A percentile compares a stretch with the other conserved stretches of the same genome.
These are phyloP conservation scores for Penicillium riverlandense DNA, from an alignment of 495 filamentous ascomycete genomes.

Conservation along the genomic window DNA sequence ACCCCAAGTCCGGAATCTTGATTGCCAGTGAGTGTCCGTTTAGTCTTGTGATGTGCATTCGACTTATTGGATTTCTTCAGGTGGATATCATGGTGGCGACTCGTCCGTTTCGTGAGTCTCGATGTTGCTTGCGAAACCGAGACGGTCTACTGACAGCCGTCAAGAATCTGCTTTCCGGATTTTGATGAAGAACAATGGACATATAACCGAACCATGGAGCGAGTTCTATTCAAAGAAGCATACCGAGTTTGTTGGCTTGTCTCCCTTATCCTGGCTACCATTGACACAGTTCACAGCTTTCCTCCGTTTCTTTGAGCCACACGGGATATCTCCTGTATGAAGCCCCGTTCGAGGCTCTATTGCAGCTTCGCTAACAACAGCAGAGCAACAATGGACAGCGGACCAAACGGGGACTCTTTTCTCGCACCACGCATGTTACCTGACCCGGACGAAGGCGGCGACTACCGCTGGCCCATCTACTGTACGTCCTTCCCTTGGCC, in stretches of 20 bases:
- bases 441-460: conserved; percentile 27
- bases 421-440: conserved; percentile 28
- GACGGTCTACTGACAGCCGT: conserved; percentile 2
- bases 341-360: not conserved
- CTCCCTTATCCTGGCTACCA: not conserved
- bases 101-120: conserved; percentile 30
- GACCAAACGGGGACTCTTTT: conserved; percentile 28
- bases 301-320: conserved; percentile 33
- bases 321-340: conserved; percentile 33
- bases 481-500: conserved; percentile 15
- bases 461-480: conserved; percentile 23
- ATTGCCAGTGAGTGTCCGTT: conserved; percentile 26
- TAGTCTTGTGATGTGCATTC: not conserved
- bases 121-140: not conserved
- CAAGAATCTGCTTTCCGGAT: conserved; percentile 32
- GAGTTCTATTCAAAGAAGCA: conserved; percentile 25
- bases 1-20: conserved; percentile 27
- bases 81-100: conserved; percentile 23
- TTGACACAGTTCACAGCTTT: conserved; percentile 20
- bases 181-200: conserved; percentile 26
- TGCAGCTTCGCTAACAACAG: conserved; percentile 6
- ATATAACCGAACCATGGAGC: conserved; percentile 32
- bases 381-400: conserved; percentile 35
- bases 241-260: conserved; percentile 20
- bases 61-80: conserved; percentile 13